Conservation (phyloP, 108 stramenopile genomes). For the Halocafeteria seosinensis region DNA sequence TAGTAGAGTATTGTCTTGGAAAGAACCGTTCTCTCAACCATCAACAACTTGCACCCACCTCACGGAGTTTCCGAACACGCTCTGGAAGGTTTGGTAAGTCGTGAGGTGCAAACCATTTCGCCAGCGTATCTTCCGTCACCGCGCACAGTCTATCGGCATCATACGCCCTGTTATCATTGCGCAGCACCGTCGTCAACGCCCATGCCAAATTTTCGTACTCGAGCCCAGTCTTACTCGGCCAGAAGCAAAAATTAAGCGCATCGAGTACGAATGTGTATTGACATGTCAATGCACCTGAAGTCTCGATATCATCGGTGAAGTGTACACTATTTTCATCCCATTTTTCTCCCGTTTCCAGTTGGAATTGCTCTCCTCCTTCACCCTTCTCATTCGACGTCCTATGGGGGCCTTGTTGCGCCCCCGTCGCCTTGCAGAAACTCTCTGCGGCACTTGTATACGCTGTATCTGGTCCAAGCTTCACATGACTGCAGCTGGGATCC, state of each 20-base stretch:
- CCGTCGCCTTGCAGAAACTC: too few relatives aligned
- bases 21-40: too few relatives aligned
- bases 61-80: background rate
- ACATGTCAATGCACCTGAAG: constrained; percentile 10
- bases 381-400: too few relatives aligned
- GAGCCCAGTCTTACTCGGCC: constrained; percentile 24
- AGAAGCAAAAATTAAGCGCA: constrained; percentile 40
- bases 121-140: constrained; percentile 2
- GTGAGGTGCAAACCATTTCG: constrained; percentile 8
- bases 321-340: background rate
- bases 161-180: constrained; percentile 14
- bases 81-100: background rate
- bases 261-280: constrained; percentile 34
- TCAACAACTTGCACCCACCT: too few relatives aligned
- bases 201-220: constrained; percentile 37
- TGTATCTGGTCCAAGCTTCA: too few relatives aligned
- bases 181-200: constrained; percentile 16
- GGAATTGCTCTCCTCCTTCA: too few relatives aligned
- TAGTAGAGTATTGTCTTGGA: too few relatives aligned
- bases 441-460: too few relatives aligned
- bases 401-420: too few relatives aligned
- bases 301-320: background rate
- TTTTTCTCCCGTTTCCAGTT: too few relatives aligned
- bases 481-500: too few relatives aligned
- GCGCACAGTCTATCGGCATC: constrained; percentile 7